A percentile compares a stretch with the other conserved stretches of the same genome.
Conservation (phyloP, 306 rosid species). For the Casuarina cunninghamiana region DNA sequence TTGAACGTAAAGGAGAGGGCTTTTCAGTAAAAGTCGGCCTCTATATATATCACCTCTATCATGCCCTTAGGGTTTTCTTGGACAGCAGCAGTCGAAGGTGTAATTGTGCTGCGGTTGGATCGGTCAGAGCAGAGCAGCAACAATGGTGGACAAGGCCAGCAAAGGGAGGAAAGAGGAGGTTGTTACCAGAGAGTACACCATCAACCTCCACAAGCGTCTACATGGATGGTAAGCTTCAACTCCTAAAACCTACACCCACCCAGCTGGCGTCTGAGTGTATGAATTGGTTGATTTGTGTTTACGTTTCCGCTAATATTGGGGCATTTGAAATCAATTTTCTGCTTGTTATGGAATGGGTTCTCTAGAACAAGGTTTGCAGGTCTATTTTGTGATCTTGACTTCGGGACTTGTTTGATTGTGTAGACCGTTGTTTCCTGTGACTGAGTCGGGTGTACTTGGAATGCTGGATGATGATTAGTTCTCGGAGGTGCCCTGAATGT, state of each 20-base stretch:
- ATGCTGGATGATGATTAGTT: neutral
- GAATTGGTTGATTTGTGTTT: too few relatives aligned
- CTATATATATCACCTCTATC: neutral
- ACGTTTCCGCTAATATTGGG: neutral
- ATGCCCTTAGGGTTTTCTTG: neutral
- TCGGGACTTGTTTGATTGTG: neutral
- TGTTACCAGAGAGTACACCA: constrained; percentile 43
- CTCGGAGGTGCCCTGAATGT: neutral
- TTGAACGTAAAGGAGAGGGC: neutral
- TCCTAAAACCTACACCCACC: neutral
- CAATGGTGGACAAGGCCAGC: constrained; percentile 46
- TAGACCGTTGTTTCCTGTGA: neutral
- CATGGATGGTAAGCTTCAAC: constrained; percentile 39
- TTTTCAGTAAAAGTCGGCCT: neutral
- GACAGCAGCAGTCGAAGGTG: constrained; percentile 2
- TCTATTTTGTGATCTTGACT: neutral
- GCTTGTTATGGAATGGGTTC: constrained; percentile 1
- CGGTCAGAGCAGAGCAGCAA: constrained; percentile 5
- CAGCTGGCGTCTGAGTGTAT: too few relatives aligned
- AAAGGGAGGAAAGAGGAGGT: constrained; percentile 48
- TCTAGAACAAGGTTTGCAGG: neutral
- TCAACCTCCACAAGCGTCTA: constrained; percentile 54
- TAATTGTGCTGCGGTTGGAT: neutral
- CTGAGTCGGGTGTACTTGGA: neutral
- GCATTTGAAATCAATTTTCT: neutral